Evolutionary conservation across 768 basidiomycete species (phyloP), one percentile per base, ranked within the genome.

Genomic region (Roridomyces roridus): DNA sequence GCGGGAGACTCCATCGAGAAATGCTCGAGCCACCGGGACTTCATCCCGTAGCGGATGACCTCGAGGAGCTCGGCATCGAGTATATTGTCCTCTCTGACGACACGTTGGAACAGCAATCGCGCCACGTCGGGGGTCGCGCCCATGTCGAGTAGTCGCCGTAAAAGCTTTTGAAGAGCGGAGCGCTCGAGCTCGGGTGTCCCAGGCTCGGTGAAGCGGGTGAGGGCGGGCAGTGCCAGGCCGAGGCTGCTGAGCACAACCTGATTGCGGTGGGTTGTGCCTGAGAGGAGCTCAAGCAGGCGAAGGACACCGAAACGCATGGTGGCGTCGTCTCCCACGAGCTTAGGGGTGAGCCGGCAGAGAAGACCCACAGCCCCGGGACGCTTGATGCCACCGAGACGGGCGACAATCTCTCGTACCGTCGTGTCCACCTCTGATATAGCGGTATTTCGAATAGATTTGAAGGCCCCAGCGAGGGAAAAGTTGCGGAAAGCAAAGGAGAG

Each of bases 1-100:
- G 88, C 82, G 6, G 74, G 68, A 2, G 80, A 79, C 66, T 86
- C 85, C 63, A 93, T 73, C 3, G 85, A 89, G 57, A 94, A 82
- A 67, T 94, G 92, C 52, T 86, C 83, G 0, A 89, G 85, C 92
- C 92, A 94, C 29, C 85, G 80, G 35, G 85, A 85, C 68, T 84
- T 88, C 79, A 91, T 86, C 3, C 84, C 85, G 42, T 81, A 79
- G 7, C 88, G 83, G 49, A 94, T 78, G 24, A 92, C 71, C 40
- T 91, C 91, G 41, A 93, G 68, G 31, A 91, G 78, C 43, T 90
- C 89, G 6, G 72, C 67, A 58, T 92, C 85, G 23, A 92, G 68
- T 0, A 73, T 76, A 14, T 80, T 79, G 49, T 83, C 78, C 2
- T 71, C 74, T 36, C 69, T 78, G 42, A 88, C 75, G 0, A 79